Conservation (phyloP, 352 stramenopile genomes). For the Thalassiosira hispida region DNA sequence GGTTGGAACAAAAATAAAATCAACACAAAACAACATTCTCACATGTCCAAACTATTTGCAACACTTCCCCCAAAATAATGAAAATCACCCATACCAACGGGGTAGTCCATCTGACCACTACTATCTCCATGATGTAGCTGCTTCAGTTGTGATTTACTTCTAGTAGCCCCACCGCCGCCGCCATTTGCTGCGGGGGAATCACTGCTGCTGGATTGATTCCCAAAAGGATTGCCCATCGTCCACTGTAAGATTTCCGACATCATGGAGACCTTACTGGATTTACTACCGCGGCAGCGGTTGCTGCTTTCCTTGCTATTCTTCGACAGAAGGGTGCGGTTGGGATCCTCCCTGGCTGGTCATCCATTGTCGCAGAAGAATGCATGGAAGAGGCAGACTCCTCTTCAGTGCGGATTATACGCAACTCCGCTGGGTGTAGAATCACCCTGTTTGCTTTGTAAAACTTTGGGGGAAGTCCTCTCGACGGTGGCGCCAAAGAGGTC, state of each 20-base stretch:
- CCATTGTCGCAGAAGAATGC: too few relatives aligned
- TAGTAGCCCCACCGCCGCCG: background rate
- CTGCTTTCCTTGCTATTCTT: background rate
- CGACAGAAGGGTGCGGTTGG: background rate
- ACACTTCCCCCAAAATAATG: constrained; percentile 10
- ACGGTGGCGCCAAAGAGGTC: too few relatives aligned
- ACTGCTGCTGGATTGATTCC: background rate
- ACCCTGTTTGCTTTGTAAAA: too few relatives aligned
- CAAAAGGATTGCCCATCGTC: constrained; percentile 13
- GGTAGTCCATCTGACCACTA: background rate
- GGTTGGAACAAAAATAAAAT: background rate
- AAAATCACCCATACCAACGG: constrained; percentile 7
- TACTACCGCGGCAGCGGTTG: background rate
- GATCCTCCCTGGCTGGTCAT: too few relatives aligned
- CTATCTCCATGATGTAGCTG: background rate
- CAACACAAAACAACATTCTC: background rate
- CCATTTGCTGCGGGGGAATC: background rate
- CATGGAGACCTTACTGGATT: background rate
- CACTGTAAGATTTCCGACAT: constrained; percentile 39
- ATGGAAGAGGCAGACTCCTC: too few relatives aligned
- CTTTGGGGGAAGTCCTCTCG: too few relatives aligned
- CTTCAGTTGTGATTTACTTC: background rate
- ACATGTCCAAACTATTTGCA: constrained; percentile 13
- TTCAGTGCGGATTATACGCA: too few relatives aligned
- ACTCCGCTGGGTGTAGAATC: too few relatives aligned